Evolutionary conservation across 176 grass and related monocot genomes (phyloP), one percentile per base, ranked within the genome.

Genomic region (Zizania latifolia): DNA sequence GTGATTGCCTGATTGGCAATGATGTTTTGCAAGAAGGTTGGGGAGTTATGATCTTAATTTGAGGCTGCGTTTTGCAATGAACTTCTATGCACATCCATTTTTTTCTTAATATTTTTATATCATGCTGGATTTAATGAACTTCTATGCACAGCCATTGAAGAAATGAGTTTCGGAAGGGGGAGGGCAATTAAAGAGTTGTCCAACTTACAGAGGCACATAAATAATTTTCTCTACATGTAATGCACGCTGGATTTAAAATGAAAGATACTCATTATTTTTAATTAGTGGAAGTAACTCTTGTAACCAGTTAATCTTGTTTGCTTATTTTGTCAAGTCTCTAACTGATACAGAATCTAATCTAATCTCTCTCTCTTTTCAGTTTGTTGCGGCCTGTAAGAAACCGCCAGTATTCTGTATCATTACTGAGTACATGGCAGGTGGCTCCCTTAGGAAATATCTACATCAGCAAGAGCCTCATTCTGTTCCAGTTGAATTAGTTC

Each of bases 361-460:
- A 45, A 81, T 57, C 23, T 88, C 16, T 15, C n/a, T 82, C 2
- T 26, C 58, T 33, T 80, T 76, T 23, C 81, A 99, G 96, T 99
- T 99, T 33, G 96, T 99, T n/a, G 96, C 96, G 17, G 92, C 96
- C 61, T 95, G 96, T 71, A 99, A 99, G 80, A 99, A 94, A 74
- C 72, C 92, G 35, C 96, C 96, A 37, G 92, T 99, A 17, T 99
- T 95, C 78, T 99, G 96, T 59, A 95, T 99, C 74, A 94, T 99
- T 74, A 99, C 92, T 0, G 89, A 99, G 66, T 99, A 86, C 82
- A 99, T 99, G 96, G 82, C 96, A 44, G 89, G 96, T 35, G 96
- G 96, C 8, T 99, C 96, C 60, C 89, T 99, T 41, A 86, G 87
- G 24, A 99, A 99, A 82, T 95, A 92, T 80, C 85, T 99, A 27